Evolutionary conservation across 805 yeast genomes (phyloP), one percentile per base, ranked within the genome.

Genomic region (Pichia insulana): DNA sequence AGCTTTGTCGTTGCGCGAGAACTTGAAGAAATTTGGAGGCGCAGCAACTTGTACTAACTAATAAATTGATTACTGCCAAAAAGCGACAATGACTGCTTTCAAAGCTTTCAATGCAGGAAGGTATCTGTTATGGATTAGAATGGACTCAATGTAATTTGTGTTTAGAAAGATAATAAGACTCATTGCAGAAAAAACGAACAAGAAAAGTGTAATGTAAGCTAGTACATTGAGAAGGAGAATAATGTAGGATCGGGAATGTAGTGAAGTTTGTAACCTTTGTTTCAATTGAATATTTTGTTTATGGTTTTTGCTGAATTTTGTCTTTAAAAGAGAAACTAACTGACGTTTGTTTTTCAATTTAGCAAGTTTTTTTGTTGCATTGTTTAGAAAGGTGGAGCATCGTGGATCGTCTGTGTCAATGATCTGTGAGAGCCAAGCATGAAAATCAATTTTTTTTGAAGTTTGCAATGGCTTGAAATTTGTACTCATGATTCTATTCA

Each of bases 301-400:
- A 22, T 43, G 40, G 8, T 25, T 15, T 4, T 40, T 26, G 10
- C 10, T 15, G 13, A 43, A 43, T 3, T 27, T 22, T 30, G 19
- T 36, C 12, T 30, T 36, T 30, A 43, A 25, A 16, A 40, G 40
- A 37, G 37, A 18, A 12, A 44, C 10, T 15, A 47, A 31, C 34
- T 47, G 50, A 17, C 45, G 38, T 35, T 47, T 47, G 16, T 36
- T 47, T 13, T 39, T 41, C 15, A 43, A 30, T 36, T 39, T 44
- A n/a, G 27, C 4, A 3, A 47, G 20, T 2, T 22, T 15, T 10
- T n/a, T 30, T 15, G 39, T 17, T 16, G 41, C 19, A 8, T 37
- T 16, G 3, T n/a, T 12, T 6, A 46, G n/a, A 13, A 47, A 47
- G 0, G 22, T 10, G 4, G 19, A 12, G 20, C 34, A 19, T 19